A percentile compares a stretch with the other conserved stretches of the same genome.
These are phyloP conservation scores for Metschnikowia shivogae DNA, from an alignment of 805 yeast species.

Conservation along the genomic window DNA sequence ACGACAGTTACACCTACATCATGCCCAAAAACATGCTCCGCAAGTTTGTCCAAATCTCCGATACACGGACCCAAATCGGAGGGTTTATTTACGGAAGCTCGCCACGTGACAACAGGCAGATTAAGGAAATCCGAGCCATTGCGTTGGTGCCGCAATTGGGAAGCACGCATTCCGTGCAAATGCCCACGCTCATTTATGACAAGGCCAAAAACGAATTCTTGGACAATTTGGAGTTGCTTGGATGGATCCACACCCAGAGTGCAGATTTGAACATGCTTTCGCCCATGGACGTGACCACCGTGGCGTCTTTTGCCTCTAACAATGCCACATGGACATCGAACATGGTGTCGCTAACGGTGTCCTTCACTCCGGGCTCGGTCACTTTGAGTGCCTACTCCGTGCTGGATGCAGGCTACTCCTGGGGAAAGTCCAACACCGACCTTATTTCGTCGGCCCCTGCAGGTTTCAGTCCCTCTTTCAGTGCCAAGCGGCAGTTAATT, in stretches of 20 bases:
- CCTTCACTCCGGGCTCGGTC: slow-evolving; percentile 81
- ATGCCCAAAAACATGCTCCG: slow-evolving; percentile 78
- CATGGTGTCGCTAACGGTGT: slow-evolving; percentile 57
- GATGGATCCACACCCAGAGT: slow-evolving; percentile 91
- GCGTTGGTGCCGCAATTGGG: slow-evolving; percentile 90
- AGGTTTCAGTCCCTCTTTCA: slow-evolving; percentile 62
- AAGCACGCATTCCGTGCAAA: slow-evolving; percentile 56
- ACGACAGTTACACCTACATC: slow-evolving; percentile 60
- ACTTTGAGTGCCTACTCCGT: slow-evolving; percentile 65
- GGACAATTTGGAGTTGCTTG: slow-evolving; percentile 66
- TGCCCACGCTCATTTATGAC: slow-evolving; percentile 47
- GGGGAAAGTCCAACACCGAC: slow-evolving; percentile 72
- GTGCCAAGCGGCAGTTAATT: slow-evolving; percentile 61
- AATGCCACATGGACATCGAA: slow-evolving; percentile 38
- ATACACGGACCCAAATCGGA: slow-evolving; percentile 75
- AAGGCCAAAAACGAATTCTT: slow-evolving; percentile 31
- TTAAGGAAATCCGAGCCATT: slow-evolving; percentile 73
- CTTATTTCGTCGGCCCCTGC: slow-evolving; percentile 51
- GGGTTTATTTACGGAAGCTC: slow-evolving; percentile 79
- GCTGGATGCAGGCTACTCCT: slow-evolving; percentile 60
- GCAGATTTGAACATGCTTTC: slow-evolving; percentile 60
- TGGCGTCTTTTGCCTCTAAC: slow-evolving; percentile 39
- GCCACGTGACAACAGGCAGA: slow-evolving; percentile 63
- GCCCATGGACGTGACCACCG: slow-evolving; percentile 67
- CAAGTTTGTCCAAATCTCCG: slow-evolving; percentile 76